Evolutionary conservation across 2,329 filamentous ascomycete species (phyloP), one percentile per base, ranked within the genome.

Genomic region (Davidsoniella eucalypti): DNA sequence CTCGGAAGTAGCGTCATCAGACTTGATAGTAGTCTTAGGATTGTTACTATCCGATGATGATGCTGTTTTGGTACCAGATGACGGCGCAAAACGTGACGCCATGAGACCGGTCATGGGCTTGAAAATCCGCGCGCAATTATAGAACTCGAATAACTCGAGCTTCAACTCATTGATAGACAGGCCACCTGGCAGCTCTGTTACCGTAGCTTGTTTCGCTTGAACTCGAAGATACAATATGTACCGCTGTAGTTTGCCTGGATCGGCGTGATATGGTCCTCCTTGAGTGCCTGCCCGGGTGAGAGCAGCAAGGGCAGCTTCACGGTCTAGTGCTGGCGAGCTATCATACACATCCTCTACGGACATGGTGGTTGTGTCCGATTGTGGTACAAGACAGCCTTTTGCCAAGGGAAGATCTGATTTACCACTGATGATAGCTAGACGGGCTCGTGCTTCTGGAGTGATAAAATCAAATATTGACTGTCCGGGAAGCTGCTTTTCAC

Each of bases 391-490:
- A 65, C 95, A 85, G 48, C 84, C 80, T 1, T 80, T 68, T 0
- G 82, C 92, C 6, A 78, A 76, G 0, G 92, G 92, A 2, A 98
- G 73, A 59, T 90, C 76, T 2, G 65, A 65, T 52, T 80, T 87
- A 1, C 88, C 88, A 2, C 86, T 87, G 1, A 80, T 80, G 9
- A 77, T 72, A 2, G 75, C 87, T 42, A 98, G 73, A 23, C 81
- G 78, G 47, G 90, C 82, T 54, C 92, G 79, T 3, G 84, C 78
- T 33, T 83, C 75, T 0, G 85, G 72, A 0, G 84, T 84, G 56
- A 98, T 73, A 63, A 84, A 98, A 64, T 96, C 88, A 62, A 96
- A 98, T 2, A 98, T 80, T 0, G 92, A 96, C 66, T 96, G 95
- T 0, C 87, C 86, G 0, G 88, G 88, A 0, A 96, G 69, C 36